Evolutionary conservation across 2,329 filamentous ascomycete genomes (phyloP).

Genomic region (Sporothrix sp.): DNA sequence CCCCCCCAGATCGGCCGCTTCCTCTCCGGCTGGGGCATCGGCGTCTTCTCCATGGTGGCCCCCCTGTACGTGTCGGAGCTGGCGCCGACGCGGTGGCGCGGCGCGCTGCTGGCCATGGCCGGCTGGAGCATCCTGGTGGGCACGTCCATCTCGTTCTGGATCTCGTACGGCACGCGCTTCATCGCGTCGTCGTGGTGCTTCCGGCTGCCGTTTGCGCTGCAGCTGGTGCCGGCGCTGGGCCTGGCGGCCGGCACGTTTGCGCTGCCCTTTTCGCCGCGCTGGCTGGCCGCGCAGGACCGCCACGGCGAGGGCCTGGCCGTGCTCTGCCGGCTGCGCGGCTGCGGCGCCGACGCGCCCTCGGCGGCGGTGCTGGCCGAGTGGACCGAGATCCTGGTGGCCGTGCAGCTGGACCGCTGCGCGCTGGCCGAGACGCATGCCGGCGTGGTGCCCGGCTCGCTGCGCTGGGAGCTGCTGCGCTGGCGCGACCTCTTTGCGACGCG

Average conservation of each 20-base stretch:
- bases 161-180: slow-evolving; percentile 28
- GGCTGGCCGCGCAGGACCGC: slow-evolving; percentile 9
- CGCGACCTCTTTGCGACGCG: background rate
- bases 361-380: background rate
- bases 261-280: slow-evolving; percentile 12
- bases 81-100: background rate
- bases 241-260: background rate
- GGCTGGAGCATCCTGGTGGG: slow-evolving; percentile 1
- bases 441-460: background rate
- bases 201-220: background rate
- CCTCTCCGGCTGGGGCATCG: background rate
- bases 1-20: background rate
- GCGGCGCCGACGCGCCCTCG: background rate
- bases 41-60: background rate
- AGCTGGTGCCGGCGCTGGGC: slow-evolving; percentile 1
- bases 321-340: background rate
- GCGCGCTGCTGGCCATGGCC: background rate
- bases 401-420: background rate
- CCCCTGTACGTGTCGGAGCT: background rate
- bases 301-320: slow-evolving; percentile 17
- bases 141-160: slow-evolving; percentile 28
- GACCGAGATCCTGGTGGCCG: background rate
- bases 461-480: background rate
- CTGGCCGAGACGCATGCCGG: background rate
- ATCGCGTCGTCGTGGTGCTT: background rate